Evolutionary conservation across 495 filamentous ascomycete species (phyloP), one percentile per base, ranked within the genome.

Genomic region (Penicillium atrosanguineum): DNA sequence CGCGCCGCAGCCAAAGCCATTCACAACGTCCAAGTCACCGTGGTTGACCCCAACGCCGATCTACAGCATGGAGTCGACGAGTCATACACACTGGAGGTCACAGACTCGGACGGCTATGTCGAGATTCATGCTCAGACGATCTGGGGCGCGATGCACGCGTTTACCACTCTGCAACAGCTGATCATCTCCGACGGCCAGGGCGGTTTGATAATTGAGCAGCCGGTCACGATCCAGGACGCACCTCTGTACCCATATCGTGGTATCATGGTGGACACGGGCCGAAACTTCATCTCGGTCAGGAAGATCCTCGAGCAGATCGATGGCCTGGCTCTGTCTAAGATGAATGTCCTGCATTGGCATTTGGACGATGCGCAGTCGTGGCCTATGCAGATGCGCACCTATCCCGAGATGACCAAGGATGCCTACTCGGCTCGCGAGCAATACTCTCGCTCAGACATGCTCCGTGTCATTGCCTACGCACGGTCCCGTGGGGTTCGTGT

Each of bases 71-170:
- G 76, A 0, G 79, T 82, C 18, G 76, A 83, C 58, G 81, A 84
- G 60, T 81, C 79, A 0, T 84, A 83, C 60, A 79, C 76, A n/a
- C 56, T 84, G 18, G 68, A 74, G 16, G 71, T 82, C 34, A 38
- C 52, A 7, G 58, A 65, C 11, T 55, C 50, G 18, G 68, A 71
- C 1, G 57, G 54, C 44, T 64, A 46, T 28, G 68, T 81, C 52
- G 60, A 61, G 9, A 78, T 84, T 59, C 75, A 64, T 4, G 66
- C 79, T 21, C 56, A 77, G 48, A 80, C 80, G 0, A 66, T 73
- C 50, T 78, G 78, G 72, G 81, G 80, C 28, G 78, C 76, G n/a
- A 62, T 84, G 7, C 79, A 82, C 61, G 81, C 80, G 14, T 80
- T 84, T 53, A 83, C 79, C n/a, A 84, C 81, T 9, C 61, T 82